These are phyloP conservation scores for Geotrichum aggregatum DNA, from an alignment of 1,139 yeast genomes.

Conservation along the genomic window DNA sequence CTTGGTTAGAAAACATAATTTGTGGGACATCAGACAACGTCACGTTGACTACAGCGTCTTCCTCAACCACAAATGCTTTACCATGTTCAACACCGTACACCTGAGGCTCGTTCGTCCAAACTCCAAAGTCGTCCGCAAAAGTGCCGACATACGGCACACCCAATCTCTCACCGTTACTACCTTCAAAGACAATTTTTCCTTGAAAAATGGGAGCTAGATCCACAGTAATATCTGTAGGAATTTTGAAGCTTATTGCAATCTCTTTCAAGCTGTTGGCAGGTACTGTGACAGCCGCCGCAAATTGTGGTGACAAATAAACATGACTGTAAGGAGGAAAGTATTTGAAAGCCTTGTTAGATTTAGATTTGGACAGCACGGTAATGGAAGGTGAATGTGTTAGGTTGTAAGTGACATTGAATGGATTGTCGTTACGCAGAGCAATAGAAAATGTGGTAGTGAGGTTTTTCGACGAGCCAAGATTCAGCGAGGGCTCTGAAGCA, in stretches of 20 bases:
- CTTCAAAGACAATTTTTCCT: conserved; percentile 13
- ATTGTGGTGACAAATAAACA: neutral
- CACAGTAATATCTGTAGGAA: conserved; percentile 2
- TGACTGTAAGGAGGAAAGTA: conserved; percentile 23
- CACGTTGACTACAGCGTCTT: neutral
- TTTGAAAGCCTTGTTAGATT: neutral
- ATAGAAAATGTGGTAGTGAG: conserved; percentile 20
- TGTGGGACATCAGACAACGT: conserved; percentile 10
- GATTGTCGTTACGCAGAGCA: conserved; percentile 21
- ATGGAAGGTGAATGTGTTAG: conserved; percentile 22
- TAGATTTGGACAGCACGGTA: conserved; percentile 18
- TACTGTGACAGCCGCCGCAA: conserved; percentile 6
- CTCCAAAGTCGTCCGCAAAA: neutral
- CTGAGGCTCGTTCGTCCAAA: conserved; percentile 13
- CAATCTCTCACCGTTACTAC: conserved; percentile 5
- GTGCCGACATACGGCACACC: conserved; percentile 14
- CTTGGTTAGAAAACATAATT: conserved; percentile 3
- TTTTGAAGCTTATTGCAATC: conserved; percentile 4
- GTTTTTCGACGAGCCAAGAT: conserved; percentile 21
- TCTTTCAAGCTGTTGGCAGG: conserved; percentile 5
- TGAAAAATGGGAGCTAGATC: conserved; percentile 8
- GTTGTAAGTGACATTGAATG: conserved; percentile 21
- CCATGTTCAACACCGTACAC: neutral
- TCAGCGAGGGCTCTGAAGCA: conserved; percentile 20
- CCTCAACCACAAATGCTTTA: conserved; percentile 4